Percentiles rank a stretch among this genome's conserved stretches.
Evolutionary conservation across 176 grass and related monocot species (phyloP).

Genomic region (Ensete glaucum): DNA sequence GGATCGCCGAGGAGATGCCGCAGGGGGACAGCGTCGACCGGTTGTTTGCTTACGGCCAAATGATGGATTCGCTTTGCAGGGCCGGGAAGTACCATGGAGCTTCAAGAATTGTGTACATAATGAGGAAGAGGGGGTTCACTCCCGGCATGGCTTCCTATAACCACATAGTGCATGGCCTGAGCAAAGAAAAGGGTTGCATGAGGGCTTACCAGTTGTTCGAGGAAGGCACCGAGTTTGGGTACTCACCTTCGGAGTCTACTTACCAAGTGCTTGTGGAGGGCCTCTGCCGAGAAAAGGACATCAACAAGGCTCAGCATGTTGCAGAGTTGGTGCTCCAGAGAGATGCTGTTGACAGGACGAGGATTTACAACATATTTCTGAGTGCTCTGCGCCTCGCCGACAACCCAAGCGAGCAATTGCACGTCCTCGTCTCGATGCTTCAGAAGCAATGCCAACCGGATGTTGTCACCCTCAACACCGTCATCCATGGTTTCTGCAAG

Average conservation of each 20-base stretch:
- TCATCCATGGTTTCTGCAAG: slow-evolving; percentile 87
- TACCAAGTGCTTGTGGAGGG: slow-evolving; percentile 53
- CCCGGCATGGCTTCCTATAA: slow-evolving; percentile 72
- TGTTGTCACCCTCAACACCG: slow-evolving; percentile 74
- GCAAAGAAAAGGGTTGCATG: slow-evolving; percentile 43
- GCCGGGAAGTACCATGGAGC: slow-evolving; percentile 56
- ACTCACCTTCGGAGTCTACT: slow-evolving; percentile 45
- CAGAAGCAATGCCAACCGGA: slow-evolving; percentile 57
- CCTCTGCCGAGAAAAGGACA: slow-evolving; percentile 64
- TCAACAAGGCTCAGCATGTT: slow-evolving; percentile 62
- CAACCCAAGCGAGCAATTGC: slow-evolving; percentile 66
- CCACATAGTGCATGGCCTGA: slow-evolving; percentile 77
- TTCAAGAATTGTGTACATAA: slow-evolving; percentile 67
- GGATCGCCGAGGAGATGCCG: slow-evolving; percentile 51
- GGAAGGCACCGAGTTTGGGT: slow-evolving; percentile 47
- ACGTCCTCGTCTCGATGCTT: slow-evolving; percentile 69
- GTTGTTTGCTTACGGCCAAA: slow-evolving; percentile 58
- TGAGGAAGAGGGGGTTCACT: slow-evolving; percentile 56
- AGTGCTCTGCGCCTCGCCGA: slow-evolving; percentile 41
- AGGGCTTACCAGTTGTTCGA: slow-evolving; percentile 66
- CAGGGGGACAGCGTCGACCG: slow-evolving; percentile 38
- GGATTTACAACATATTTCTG: slow-evolving; percentile 85
- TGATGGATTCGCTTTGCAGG: slow-evolving; percentile 76
- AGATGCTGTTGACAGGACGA: slow-evolving; percentile 23
- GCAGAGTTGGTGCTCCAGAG: slow-evolving; percentile 47